phyloP scores from a whole-genome alignment of 2,329 filamentous ascomycete species.

The Penicillium concentricum region DNA sequence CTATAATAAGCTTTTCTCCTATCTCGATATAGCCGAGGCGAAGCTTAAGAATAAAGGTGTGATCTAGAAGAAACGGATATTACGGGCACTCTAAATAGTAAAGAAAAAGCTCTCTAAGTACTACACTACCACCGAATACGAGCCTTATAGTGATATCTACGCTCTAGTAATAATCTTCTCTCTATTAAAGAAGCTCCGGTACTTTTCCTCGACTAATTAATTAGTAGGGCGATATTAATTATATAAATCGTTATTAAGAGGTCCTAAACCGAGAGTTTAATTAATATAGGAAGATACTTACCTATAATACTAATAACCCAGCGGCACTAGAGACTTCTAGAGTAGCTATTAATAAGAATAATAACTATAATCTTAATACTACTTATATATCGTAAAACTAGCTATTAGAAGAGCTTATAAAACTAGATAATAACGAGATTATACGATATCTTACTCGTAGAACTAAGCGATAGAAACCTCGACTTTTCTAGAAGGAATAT shows the following conservation, averaged over 20 bases:
- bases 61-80: not conserved
- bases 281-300: too few species aligned
- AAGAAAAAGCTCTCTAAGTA: not conserved
- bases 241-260: not conserved
- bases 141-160: not conserved
- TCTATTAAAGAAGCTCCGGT: not conserved
- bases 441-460: not conserved
- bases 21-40: not conserved
- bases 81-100: not conserved
- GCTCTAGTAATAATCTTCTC: not conserved
- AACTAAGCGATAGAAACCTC: not conserved
- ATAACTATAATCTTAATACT: too few species aligned
- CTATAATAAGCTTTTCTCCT: not conserved
- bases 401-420: not conserved
- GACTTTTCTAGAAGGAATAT: not conserved
- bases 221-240: not conserved
- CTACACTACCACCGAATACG: not conserved
- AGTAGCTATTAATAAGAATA: too few species aligned
- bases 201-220: not conserved
- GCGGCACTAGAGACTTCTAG: too few species aligned
- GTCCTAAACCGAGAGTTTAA: not conserved
- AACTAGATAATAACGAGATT: not conserved
- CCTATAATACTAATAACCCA: too few species aligned
- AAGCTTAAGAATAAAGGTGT: not conserved
- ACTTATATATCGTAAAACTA: not conserved